These are phyloP conservation scores for Abrus precatorius DNA, from an alignment of 306 rosid species.

Conservation along the genomic window DNA sequence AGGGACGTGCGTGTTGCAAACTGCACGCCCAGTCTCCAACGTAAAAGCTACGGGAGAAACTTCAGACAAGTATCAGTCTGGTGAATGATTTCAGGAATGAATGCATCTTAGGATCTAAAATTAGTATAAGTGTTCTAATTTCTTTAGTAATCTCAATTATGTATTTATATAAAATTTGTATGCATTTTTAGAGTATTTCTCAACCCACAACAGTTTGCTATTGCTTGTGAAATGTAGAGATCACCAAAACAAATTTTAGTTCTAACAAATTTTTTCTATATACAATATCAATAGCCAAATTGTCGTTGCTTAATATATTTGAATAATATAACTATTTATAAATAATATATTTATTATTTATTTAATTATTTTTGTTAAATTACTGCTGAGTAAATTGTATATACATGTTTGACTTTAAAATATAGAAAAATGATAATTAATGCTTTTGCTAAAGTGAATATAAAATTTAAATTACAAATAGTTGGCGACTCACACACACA, in stretches of 20 bases:
- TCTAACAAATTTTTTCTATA: too few species aligned
- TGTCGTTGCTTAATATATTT: too few species aligned
- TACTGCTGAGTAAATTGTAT: not conserved
- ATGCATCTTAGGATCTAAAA: slow-evolving; percentile 47
- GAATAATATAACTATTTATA: too few species aligned
- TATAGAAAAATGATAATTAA: too few species aligned
- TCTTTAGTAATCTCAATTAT: not conserved
- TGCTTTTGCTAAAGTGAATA: too few species aligned
- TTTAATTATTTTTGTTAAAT: not conserved
- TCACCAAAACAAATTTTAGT: too few species aligned
- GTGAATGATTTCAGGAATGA: slow-evolving; percentile 27
- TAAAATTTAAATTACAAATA: too few species aligned
- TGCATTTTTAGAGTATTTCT: not conserved
- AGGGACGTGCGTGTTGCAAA: slow-evolving; percentile 32
- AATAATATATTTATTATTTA: not conserved
- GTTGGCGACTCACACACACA: too few species aligned
- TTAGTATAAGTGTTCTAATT: not conserved
- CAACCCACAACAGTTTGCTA: too few species aligned
- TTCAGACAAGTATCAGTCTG: not conserved
- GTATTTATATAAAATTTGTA: not conserved
- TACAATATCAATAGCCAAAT: too few species aligned
- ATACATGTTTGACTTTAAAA: too few species aligned
- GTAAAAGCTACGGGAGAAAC: slow-evolving; percentile 16
- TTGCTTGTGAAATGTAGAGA: too few species aligned
- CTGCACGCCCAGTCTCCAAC: slow-evolving; percentile 21